These are phyloP conservation scores for Naganishia sp. DNA, from an alignment of 1,284 basidiomycete species.

Conservation along the genomic window DNA sequence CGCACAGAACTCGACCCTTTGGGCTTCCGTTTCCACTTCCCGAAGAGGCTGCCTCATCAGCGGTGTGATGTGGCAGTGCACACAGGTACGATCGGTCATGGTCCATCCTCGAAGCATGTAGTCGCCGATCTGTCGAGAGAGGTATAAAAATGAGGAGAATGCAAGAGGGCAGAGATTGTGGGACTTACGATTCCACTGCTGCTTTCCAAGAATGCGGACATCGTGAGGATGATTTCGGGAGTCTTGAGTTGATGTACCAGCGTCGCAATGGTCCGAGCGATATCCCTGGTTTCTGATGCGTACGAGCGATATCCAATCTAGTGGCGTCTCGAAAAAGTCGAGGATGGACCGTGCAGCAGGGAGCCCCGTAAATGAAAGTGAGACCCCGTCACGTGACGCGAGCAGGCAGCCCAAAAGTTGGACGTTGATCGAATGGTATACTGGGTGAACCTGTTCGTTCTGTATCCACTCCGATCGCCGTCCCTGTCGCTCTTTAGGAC, in stretches of 20 bases:
- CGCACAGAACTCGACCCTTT: slow-evolving; percentile 52
- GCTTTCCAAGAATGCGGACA: slow-evolving; percentile 30
- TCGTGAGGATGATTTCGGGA: neutral
- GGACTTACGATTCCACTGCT: slow-evolving; percentile 27
- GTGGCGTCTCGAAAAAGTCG: neutral
- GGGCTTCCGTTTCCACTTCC: slow-evolving; percentile 37
- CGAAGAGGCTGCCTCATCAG: slow-evolving; percentile 51
- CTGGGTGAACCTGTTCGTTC: too few relatives aligned
- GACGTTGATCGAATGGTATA: slow-evolving; percentile 14
- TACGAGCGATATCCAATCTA: neutral
- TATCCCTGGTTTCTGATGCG: neutral
- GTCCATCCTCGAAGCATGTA: slow-evolving; percentile 56
- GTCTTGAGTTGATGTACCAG: neutral
- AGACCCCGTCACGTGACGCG: slow-evolving; percentile 20
- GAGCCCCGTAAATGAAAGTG: slow-evolving; percentile 9
- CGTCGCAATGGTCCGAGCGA: neutral
- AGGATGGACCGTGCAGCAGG: neutral
- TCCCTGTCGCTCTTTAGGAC: too few relatives aligned
- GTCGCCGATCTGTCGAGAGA: slow-evolving; percentile 48
- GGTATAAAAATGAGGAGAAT: neutral
- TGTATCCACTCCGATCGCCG: neutral
- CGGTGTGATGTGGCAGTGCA: slow-evolving; percentile 46
- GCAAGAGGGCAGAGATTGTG: neutral
- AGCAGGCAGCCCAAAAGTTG: slow-evolving; percentile 19
- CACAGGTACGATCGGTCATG: slow-evolving; percentile 51